Evolutionary conservation across 805 yeast species (phyloP), one percentile per base, ranked within the genome.

Genomic region (Kregervanrija pseudodelftensis): DNA sequence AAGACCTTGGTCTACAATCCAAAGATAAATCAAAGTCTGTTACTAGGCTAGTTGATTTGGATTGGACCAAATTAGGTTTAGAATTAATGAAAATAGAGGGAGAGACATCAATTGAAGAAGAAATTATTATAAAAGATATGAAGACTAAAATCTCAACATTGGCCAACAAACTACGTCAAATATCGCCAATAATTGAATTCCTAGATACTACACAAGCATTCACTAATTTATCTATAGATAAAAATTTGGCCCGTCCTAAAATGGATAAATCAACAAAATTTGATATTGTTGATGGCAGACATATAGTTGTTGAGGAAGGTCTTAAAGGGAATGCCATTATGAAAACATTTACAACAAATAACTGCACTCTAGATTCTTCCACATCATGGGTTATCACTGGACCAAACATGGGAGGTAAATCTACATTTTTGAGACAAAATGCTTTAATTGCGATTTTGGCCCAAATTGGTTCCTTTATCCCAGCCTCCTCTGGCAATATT

Each of bases 331-430:
- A 66, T 17, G 14, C 50, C 8, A 57, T 55, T n/a, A 45, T 57
- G n/a, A 63, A 58, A 12, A 66, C 69, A 44, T 83, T 82, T 58
- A 57, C 72, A 51, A 34, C 79, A 49, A 71, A 76, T 46, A 67
- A 70, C 44, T 74, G 79, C 39, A 8, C 40, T 3, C 33, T 66
- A 2, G 50, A 62, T 37, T 49, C 62, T 0, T 52, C 58, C 5
- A 50, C 63, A 5, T 56, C 75, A 2, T 74, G 85, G 69, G 70
- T 87, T 13, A 77, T 87, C n/a, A 83, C 95, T 0, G 96, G 96
- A 0, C 95, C 96, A 0, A 87, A 87, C 57, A 84, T 84, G 91
- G 91, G 91, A 7, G 93, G 93, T 8, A 85, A 85, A 57, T 82
- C 89, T 5, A 82, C 89, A 1, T 83, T 79, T 56, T 72, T 85